These are phyloP conservation scores for Monosporascus sp. DNA, from an alignment of 2,329 filamentous ascomycete genomes.

Conservation along the genomic window DNA sequence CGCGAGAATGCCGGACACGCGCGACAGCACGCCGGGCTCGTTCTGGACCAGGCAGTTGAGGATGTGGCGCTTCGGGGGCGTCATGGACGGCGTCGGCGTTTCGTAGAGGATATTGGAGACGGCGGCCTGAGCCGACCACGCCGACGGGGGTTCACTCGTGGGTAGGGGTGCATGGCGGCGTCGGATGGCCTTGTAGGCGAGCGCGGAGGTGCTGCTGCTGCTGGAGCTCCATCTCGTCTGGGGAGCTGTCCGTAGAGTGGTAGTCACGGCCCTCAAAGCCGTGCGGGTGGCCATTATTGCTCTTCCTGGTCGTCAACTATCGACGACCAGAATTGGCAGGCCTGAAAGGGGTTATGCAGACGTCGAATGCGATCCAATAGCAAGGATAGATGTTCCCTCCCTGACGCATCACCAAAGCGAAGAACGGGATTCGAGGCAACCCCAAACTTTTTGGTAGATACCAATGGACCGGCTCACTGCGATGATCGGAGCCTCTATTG, in stretches of 20 bases:
- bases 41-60: constrained; percentile 99
- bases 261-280: constrained; percentile 20
- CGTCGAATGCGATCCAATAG: constrained; percentile 17
- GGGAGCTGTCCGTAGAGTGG: constrained; percentile 9
- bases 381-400: constrained; percentile 4
- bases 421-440: constrained; percentile 4
- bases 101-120: constrained; percentile 99
- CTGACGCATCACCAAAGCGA: constrained; percentile 12
- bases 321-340: constrained; percentile 21
- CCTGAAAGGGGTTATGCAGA: constrained; percentile 10
- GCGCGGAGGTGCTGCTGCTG: constrained; percentile 80
- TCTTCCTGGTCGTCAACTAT: constrained; percentile 15
- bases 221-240: constrained; percentile 33
- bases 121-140: constrained; percentile 88
- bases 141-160: constrained; percentile 66
- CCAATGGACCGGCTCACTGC: constrained; percentile 9
- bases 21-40: constrained; percentile 93
- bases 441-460: constrained; percentile 3
- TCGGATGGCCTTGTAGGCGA: constrained; percentile 96
- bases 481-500: constrained; percentile 16
- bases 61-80: constrained; percentile 88
- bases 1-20: constrained; percentile 92
- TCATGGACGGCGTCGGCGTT: constrained; percentile 77
- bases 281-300: constrained; percentile 26
- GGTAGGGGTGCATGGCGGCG: constrained; percentile 83